A percentile compares a stretch with the other conserved stretches of the same genome.
phyloP scores from a whole-genome alignment of 805 yeast genomes.

The Zygosaccharomyces bisporus region DNA sequence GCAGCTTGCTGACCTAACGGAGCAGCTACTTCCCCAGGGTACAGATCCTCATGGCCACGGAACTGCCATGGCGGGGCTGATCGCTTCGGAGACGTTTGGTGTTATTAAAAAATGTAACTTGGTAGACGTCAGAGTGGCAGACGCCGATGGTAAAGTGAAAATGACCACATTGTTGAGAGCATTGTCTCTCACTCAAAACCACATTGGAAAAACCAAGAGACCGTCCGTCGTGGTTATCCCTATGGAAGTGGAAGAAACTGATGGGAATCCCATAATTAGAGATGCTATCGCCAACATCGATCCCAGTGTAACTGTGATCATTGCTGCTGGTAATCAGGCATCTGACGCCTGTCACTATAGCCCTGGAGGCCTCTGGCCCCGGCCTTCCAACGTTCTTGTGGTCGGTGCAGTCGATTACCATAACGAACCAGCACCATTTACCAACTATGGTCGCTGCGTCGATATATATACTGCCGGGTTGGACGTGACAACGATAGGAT shows the following conservation, averaged over 20 bases:
- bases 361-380: conserved; percentile 42
- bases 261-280: conserved; percentile 40
- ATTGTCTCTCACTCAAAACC: conserved; percentile 29
- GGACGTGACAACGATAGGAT: conserved; percentile 37
- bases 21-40: conserved; percentile 24
- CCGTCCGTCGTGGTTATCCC: conserved; percentile 42
- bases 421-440: conserved; percentile 20
- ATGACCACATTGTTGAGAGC: conserved; percentile 37
- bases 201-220: conserved; percentile 32
- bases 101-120: conserved; percentile 46
- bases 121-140: conserved; percentile 44
- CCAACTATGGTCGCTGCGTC: conserved; percentile 52
- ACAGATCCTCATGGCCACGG: conserved; percentile 49
- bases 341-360: conserved; percentile 44
- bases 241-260: conserved; percentile 30
- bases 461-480: conserved; percentile 51
- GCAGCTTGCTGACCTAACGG: conserved; percentile 45
- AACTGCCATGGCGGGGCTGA: conserved; percentile 52
- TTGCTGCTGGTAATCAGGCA: conserved; percentile 50
- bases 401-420: conserved; percentile 11
- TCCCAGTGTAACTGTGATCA: conserved; percentile 43
- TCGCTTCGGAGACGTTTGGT: conserved; percentile 50
- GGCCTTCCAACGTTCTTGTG: conserved; percentile 10
- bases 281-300: conserved; percentile 43
- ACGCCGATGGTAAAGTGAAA: conserved; percentile 38